A percentile compares a stretch with the other conserved stretches of the same genome.
phyloP scores from a whole-genome alignment of 2,329 filamentous ascomycete species.

The Colletotrichum godetiae region DNA sequence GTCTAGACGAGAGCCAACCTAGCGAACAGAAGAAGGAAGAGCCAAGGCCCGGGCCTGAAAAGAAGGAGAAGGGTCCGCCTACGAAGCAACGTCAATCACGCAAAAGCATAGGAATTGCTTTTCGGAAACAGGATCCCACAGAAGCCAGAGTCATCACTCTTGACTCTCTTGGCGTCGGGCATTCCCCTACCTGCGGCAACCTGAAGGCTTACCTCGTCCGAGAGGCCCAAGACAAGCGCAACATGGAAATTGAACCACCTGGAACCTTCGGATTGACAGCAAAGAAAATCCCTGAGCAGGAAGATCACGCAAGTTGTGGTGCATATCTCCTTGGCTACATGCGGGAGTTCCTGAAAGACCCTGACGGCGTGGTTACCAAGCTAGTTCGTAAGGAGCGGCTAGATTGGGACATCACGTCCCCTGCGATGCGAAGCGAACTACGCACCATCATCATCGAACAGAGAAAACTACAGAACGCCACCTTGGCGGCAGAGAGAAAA shows the following conservation, averaged over 20 bases:
- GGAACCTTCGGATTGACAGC: slow-evolving; percentile 70
- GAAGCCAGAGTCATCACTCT: slow-evolving; percentile 84
- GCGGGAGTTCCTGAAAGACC: slow-evolving; percentile 81
- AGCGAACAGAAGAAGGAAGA: slow-evolving; percentile 12
- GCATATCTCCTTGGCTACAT: slow-evolving; percentile 88
- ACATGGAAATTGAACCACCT: slow-evolving; percentile 51
- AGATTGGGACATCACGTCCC: slow-evolving; percentile 65
- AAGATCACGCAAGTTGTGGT: slow-evolving; percentile 91
- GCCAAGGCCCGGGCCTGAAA: not conserved
- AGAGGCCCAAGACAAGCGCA: slow-evolving; percentile 75
- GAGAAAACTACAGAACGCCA: slow-evolving; percentile 66
- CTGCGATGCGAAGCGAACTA: slow-evolving; percentile 72
- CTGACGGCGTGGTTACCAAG: slow-evolving; percentile 74
- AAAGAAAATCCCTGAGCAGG: slow-evolving; percentile 80
- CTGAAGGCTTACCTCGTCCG: slow-evolving; percentile 82
- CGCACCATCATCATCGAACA: slow-evolving; percentile 74
- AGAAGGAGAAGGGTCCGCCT: not conserved
- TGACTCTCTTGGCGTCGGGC: slow-evolving; percentile 80
- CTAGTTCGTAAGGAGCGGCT: slow-evolving; percentile 70
- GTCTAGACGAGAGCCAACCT: slow-evolving; percentile 9
- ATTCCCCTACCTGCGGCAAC: slow-evolving; percentile 71
- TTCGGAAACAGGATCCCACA: slow-evolving; percentile 56
- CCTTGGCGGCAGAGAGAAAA: slow-evolving; percentile 51
- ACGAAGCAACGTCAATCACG: slow-evolving; percentile 31
- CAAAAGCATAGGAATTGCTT: slow-evolving; percentile 12